Percentiles rank a stretch among this genome's conserved stretches.
Evolutionary conservation across 192 early-diverging fungal genomes (phyloP).

Genomic region (Gamsiella multidivaricata): DNA sequence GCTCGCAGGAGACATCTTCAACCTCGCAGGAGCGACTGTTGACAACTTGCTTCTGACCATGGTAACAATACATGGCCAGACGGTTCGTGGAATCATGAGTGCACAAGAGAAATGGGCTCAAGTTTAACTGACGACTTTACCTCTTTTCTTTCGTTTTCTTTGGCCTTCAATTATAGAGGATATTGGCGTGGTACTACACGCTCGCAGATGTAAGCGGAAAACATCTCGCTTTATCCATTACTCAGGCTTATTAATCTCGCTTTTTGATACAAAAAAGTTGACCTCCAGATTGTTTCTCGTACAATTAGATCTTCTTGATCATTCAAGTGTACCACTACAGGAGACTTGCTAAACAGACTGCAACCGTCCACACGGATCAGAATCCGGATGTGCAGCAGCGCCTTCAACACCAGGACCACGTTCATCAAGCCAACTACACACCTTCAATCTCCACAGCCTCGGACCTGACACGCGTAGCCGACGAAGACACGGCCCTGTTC

Average conservation of each 20-base stretch:
- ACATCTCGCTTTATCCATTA: not conserved
- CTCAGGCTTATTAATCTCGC: not conserved
- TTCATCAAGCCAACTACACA: not conserved
- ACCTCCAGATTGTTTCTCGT: no score
- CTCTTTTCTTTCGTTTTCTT: not conserved
- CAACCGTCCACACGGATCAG: not conserved
- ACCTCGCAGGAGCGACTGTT: slow-evolving; percentile 73
- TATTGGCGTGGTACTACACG: slow-evolving; percentile 48
- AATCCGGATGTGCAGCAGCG: no score
- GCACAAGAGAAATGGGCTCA: not conserved
- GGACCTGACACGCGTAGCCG: no score
- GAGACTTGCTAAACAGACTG: not conserved
- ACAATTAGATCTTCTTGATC: slow-evolving; percentile 35
- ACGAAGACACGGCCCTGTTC: no score
- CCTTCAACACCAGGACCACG: not conserved
- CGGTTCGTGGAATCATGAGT: not conserved
- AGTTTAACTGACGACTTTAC: not conserved
- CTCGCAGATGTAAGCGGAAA: slow-evolving; percentile 49
- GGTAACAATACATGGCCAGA: no score
- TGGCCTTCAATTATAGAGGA: slow-evolving; percentile 12
- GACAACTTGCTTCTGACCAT: slow-evolving; percentile 77
- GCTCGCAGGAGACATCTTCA: slow-evolving; percentile 81
- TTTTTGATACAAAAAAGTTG: no score
- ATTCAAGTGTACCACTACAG: slow-evolving; percentile 37
- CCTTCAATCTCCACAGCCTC: not conserved